phyloP scores from a whole-genome alignment of 31 red algal genomes.

The Porphyra umbilicalis region DNA sequence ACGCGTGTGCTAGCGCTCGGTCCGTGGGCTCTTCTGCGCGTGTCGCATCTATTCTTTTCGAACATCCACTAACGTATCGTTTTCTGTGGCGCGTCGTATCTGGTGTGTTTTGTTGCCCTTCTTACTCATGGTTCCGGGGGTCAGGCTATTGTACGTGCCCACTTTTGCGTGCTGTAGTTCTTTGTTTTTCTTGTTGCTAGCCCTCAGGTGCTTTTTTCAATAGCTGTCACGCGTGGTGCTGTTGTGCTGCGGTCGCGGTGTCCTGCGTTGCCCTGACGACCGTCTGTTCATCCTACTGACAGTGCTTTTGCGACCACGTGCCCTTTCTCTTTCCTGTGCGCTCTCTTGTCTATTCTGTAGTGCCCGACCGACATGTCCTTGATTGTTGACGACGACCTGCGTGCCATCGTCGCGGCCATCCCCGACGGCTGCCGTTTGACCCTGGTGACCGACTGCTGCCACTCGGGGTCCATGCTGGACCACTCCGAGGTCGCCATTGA shows the following conservation, averaged over 20 bases:
- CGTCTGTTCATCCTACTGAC: not conserved
- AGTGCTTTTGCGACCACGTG: no score
- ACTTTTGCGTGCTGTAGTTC: no score
- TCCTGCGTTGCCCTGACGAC: not conserved
- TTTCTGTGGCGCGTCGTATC: not conserved
- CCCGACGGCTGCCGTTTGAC: constrained; percentile 42
- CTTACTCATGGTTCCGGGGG: no score
- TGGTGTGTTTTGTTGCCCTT: not conserved
- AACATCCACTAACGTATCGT: not conserved
- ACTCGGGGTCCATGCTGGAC: constrained; percentile 74
- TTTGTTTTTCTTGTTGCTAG: not conserved
- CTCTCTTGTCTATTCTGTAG: not conserved
- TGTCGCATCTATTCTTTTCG: not conserved
- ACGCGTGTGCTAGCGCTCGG: no score
- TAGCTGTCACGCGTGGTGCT: not conserved
- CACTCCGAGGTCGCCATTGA: constrained; percentile 54
- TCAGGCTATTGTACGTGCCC: not conserved
- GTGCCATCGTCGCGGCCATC: constrained; percentile 47
- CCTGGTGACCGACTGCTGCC: constrained; percentile 75
- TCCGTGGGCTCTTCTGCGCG: not conserved
- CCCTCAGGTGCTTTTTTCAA: not conserved
- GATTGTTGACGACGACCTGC: constrained; percentile 81
- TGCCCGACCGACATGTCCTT: constrained; percentile 58
- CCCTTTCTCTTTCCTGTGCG: not conserved
- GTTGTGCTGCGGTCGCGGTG: not conserved